A percentile compares a stretch with the other conserved stretches of the same genome.
Conservation (phyloP, 495 filamentous ascomycete genomes). For the Corynascus novoguineensis region DNA sequence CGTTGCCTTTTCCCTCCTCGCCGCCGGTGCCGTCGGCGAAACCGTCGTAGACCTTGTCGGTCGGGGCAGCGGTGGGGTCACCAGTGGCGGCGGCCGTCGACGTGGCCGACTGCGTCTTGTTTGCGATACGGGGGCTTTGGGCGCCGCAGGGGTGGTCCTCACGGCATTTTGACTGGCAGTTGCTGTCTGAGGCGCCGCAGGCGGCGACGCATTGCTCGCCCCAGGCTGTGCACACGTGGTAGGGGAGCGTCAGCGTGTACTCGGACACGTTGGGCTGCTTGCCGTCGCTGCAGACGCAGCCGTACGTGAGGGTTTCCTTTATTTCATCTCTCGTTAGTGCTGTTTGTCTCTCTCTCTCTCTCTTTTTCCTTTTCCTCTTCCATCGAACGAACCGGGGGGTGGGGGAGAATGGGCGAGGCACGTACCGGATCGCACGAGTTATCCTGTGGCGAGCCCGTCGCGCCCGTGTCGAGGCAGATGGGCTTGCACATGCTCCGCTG, state of each 20-base stretch:
- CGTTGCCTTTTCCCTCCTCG: constrained; percentile 23
- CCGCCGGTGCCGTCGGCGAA: constrained; percentile 38
- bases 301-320: constrained; percentile 64
- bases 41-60: constrained; percentile 44
- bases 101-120: constrained; percentile 51
- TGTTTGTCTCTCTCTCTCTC: too few relatives aligned
- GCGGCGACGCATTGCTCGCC: constrained; percentile 62
- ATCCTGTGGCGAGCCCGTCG: constrained; percentile 42
- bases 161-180: constrained; percentile 61
- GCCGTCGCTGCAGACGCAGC: constrained; percentile 71
- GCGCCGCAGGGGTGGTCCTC: constrained; percentile 76
- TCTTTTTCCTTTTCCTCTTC: too few relatives aligned
- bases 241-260: constrained; percentile 82
- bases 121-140: constrained; percentile 54
- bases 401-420: not conserved
- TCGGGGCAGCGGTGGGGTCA: constrained; percentile 34
- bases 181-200: constrained; percentile 55
- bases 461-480: constrained; percentile 69
- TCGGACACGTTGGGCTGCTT: constrained; percentile 68
- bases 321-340: too few relatives aligned
- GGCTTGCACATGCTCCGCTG: constrained; percentile 66
- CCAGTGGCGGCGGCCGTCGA: constrained; percentile 39
- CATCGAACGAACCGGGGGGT: too few relatives aligned
- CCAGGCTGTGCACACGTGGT: constrained; percentile 70
- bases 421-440: constrained; percentile 74